Evolutionary conservation across 306 rosid species (phyloP), one percentile per base, ranked within the genome.

Genomic region (Ammopiptanthus mongolicus): DNA sequence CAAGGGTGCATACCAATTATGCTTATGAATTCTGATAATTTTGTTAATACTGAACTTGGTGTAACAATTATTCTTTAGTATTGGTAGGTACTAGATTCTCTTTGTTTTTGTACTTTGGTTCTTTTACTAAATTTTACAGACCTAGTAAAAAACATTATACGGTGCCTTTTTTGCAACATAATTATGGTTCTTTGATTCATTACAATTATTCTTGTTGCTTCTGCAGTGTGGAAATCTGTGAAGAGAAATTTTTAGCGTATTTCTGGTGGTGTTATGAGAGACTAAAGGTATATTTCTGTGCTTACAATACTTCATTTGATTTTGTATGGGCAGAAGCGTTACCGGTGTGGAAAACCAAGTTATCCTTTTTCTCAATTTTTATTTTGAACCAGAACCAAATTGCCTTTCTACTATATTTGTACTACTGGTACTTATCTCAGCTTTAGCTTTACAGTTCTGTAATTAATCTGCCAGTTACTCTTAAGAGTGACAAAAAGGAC

Each of bases 191-290:
- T 50, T 47, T 73, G 73, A 69, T 78, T 67, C 23, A 36, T 58
- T 53, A 36, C 25, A 69, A 63, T 33, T 61, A 19, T 33, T 76
- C 28, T 80, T 71, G 65, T 78, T 65, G 31, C 63, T 74, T 69
- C 68, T 80, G 72, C 97, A 96, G 99, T 37, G 37, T 72, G 65
- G 88, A 93, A 72, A 88, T 93, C 66, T 59, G 84, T 22, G 87
- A 89, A 81, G 92, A 88, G 74, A 91, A 93, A 61, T 93, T 88
- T 78, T 70, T 93, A 78, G 91, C 91, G 42, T 91, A 91, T 83
- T 93, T 93, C 88, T 93, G 98, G 98, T 93, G 96, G 91, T 93
- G 97, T 76, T 93, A 80, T 72, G 87, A 93, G 76, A 85, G 89
- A 77, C 74, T 93, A 39, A 88, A 89, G 88, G 96, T 83, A 73